Evolutionary conservation across 2,329 filamentous ascomycete species (phyloP), one percentile per base, ranked within the genome.

Genomic region (Knoxdaviesia proteae): DNA sequence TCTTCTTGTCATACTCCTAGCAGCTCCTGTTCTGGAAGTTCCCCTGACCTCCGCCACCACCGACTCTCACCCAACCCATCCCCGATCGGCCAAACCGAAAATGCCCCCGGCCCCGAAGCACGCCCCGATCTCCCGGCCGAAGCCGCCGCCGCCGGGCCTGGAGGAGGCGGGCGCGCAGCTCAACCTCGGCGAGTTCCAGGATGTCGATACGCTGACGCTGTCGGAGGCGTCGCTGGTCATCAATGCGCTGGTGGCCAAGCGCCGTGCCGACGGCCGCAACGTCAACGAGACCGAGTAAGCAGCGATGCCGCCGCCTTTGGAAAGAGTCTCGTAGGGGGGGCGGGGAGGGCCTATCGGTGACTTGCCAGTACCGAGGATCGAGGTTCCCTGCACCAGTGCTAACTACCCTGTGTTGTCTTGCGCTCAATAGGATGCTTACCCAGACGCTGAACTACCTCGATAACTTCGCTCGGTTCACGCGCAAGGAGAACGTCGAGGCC

Each of bases 381-480:
- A 8, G 11, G 9, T 32, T 7, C 32, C 20, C 3, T 20, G 20
- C 20, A 2, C 20, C 20, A 20, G 20, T 20, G 20, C 20, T 20
- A 20, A 20, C 20, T 34, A 10, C 7, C 32, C 6, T 36, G 6
- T 30, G 29, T 38, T 41, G 20, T 37, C 30, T 6, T 31, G 10
- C 38, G 8, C n/a, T 40, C 4, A 32, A 32, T 44, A 81, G 76
- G 54, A 86, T 87, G 59, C 70, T 94, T 44, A 77, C 74, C 48
- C 87, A 93, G 59, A 94, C 88, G 31, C 71, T 86, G 49, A 84
- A 87, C 55, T 96, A 98, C 61, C 75, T 96, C 43, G 86, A 94
- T 53, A 77, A 86, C 48, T 98, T 98, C 61, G 81, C 87, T 11
- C 82, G 90, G 34, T 96, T 96, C 71, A 93, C 94, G 64, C 78